Conservation (phyloP, 1,139 yeast species). For the Yamadazyma sp. region DNA sequence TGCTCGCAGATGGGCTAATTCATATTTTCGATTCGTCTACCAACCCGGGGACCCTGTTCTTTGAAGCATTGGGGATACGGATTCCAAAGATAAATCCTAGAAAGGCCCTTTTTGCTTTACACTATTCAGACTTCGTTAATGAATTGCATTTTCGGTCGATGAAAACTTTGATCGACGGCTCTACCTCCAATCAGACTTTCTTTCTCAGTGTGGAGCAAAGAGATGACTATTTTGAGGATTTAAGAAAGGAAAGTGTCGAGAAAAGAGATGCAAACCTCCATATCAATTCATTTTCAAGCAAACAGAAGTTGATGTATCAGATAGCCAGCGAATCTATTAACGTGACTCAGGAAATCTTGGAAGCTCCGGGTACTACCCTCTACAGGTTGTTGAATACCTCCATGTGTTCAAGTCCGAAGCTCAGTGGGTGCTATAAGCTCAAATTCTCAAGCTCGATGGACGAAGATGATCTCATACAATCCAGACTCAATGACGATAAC, state of each 20-base stretch:
- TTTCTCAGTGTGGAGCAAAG: slow-evolving; percentile 48
- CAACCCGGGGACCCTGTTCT: slow-evolving; percentile 25
- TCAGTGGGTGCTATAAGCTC: slow-evolving; percentile 42
- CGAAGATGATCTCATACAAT: slow-evolving; percentile 29
- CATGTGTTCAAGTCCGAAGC: slow-evolving; percentile 36
- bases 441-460: slow-evolving; percentile 41
- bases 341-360: slow-evolving; percentile 14
- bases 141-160: slow-evolving; percentile 70
- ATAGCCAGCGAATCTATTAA: slow-evolving; percentile 55
- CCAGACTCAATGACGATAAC: slow-evolving; percentile 38
- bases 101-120: slow-evolving; percentile 71
- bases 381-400: slow-evolving; percentile 27
- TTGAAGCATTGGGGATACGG: slow-evolving; percentile 27
- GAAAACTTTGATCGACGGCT: slow-evolving; percentile 55
- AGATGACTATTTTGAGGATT: slow-evolving; percentile 35
- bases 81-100: slow-evolving; percentile 59
- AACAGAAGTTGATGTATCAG: slow-evolving; percentile 59
- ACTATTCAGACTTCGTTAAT: slow-evolving; percentile 63
- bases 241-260: not conserved
- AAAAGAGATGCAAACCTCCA: not conserved
- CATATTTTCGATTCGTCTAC: slow-evolving; percentile 50
- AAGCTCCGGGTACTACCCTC: slow-evolving; percentile 8
- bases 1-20: slow-evolving; percentile 57
- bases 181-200: slow-evolving; percentile 52
- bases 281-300: slow-evolving; percentile 27